These are phyloP conservation scores for Claviceps arundinis DNA, from an alignment of 2,329 filamentous ascomycete genomes.

Conservation along the genomic window DNA sequence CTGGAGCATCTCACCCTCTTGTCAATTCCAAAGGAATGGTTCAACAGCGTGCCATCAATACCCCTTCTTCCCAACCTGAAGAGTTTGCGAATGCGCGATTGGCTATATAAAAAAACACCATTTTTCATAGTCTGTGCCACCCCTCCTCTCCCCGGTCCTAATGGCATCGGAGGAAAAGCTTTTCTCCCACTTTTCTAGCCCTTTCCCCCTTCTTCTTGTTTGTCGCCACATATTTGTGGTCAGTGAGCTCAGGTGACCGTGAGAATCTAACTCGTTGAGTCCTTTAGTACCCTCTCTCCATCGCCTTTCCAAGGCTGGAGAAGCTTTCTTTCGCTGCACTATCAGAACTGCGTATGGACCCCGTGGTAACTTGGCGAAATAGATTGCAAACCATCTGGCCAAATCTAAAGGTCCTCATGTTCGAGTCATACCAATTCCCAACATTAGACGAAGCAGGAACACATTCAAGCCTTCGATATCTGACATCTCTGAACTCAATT, in stretches of 20 bases:
- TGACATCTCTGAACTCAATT: conserved; percentile 16
- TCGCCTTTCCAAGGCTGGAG: conserved; percentile 7
- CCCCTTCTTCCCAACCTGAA: conserved; percentile 16
- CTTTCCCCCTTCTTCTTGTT: no score
- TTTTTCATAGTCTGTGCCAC: conserved; percentile 3
- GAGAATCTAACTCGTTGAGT: neutral
- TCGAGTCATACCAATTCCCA: neutral
- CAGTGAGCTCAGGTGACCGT: no score
- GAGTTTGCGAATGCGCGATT: conserved; percentile 12
- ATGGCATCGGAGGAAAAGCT: no score
- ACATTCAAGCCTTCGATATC: conserved; percentile 8
- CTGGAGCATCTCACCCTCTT: conserved; percentile 12
- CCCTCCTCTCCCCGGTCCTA: neutral
- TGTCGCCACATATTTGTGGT: no score
- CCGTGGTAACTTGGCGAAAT: conserved; percentile 3
- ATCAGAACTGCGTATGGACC: no score
- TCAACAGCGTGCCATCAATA: neutral
- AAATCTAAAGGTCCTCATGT: conserved; percentile 10
- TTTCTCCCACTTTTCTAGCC: no score
- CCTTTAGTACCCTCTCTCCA: conserved; percentile 11
- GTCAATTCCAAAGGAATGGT: conserved; percentile 11
- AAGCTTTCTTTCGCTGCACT: no score
- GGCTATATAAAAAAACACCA: conserved; percentile 8
- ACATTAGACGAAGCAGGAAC: no score
- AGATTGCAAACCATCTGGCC: conserved; percentile 7